Conservation (phyloP, 2,329 filamentous ascomycete species). For the Stemphylium beticola region DNA sequence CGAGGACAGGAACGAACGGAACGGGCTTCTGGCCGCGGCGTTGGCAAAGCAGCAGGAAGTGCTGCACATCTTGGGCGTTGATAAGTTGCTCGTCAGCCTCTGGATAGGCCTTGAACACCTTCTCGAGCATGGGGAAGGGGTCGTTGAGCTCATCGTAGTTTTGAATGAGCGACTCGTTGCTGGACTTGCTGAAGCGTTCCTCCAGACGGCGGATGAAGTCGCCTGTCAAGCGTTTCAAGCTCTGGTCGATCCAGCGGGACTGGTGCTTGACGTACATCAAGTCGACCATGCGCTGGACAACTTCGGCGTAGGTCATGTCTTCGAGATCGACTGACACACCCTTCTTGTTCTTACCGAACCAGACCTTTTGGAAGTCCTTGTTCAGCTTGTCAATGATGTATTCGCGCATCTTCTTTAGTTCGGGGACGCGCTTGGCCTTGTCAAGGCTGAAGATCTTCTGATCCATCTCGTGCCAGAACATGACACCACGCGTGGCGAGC, state of each 20-base stretch:
- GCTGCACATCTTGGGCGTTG: conserved; percentile 96
- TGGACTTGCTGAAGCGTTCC: conserved; percentile 86
- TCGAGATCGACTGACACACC: conserved; percentile 54
- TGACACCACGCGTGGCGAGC: conserved; percentile 92
- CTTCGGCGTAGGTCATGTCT: conserved; percentile 58
- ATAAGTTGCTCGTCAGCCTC: conserved; percentile 90
- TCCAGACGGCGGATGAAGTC: conserved; percentile 98
- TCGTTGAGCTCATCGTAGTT: conserved; percentile 86
- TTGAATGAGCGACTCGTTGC: conserved; percentile 82
- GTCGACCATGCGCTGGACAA: conserved; percentile 54
- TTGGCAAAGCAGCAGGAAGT: conserved; percentile 93
- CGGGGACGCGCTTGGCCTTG: conserved; percentile 68
- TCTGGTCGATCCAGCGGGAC: conserved; percentile 61
- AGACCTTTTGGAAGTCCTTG: conserved; percentile 57
- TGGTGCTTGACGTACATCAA: conserved; percentile 56
- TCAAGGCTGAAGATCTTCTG: conserved; percentile 96
- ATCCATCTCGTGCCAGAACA: conserved; percentile 99
- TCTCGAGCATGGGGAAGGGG: conserved; percentile 78
- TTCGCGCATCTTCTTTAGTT: conserved; percentile 53
- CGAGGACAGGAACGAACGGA: conserved; percentile 92
- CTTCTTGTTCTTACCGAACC: conserved; percentile 54
- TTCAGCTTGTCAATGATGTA: conserved; percentile 57
- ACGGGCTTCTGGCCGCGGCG: conserved; percentile 93
- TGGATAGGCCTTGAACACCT: conserved; percentile 81
- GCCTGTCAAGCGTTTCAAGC: conserved; percentile 80